Base-by-base conservation (phyloP, 768 basidiomycete genomes). In the Lyophyllum atratum region DNA sequence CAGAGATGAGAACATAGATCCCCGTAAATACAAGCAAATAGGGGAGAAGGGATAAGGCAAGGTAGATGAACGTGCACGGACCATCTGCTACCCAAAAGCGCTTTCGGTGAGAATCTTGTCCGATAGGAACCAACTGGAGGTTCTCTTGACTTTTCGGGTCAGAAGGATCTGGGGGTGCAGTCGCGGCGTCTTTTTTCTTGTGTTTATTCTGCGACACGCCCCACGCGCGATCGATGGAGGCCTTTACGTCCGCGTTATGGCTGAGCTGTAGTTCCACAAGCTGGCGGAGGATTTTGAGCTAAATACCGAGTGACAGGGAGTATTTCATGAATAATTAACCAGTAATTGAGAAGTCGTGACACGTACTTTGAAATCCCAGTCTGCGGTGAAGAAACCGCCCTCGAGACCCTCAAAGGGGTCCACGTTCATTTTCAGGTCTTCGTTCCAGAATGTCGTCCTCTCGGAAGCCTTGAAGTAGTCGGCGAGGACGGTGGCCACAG, bases 61-160 rank as follows among this genome's bases (percentile, higher is more conserved):
- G 37, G 21, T 42, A 56, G 19, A 58, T 60, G 71, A 73, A 75
- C 69, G 72, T 71, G 78, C 79, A 92, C 92, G 81, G 79, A 95
- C 92, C 90, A 85, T 94, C 93, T 69, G 83, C 83, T 62, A 89
- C 73, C 93, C 93, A 95, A 73, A 86, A 95, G 50, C 93, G 89
- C 71, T 84, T 90, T 62, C 89, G 84, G 50, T 81, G 79, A 50
- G 69, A 71, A 69, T 95, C 93, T 66, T 92, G 90, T 43, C 93
- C 93, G 24, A 93, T 68, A 17, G 93, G 92, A 54, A 81, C 61
- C 46, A 90, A 74, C 57, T 85, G 82, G 49, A 94, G 74, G 42
- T 73, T 80, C 63, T 86, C 85, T 67, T 82, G 85, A 65, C 85
- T 89, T 58, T 78, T 76, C n/a, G 86, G 81, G 70, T 89, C 86